Base-by-base conservation (phyloP, 352 stramenopile genomes). In the Pythium chondricola region DNA sequence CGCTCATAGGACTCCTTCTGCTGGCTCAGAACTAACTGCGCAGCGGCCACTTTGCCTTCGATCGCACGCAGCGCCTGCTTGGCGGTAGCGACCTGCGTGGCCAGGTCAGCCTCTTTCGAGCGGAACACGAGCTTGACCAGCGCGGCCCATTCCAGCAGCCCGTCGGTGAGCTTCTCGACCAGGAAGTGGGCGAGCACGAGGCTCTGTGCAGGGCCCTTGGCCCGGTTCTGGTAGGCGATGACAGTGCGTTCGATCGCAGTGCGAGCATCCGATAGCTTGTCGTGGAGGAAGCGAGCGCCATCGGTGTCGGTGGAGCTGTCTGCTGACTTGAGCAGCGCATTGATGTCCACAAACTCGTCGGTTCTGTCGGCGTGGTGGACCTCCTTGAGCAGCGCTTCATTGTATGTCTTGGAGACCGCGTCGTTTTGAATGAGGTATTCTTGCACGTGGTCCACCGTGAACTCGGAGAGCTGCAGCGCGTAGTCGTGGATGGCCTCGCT, bases 1-100 rank as follows among this genome's bases (percentile, higher is more conserved):
- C 58, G 71, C 38, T 90, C 71, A 36, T 74, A 86, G 3, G 73
- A 76, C 5, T 81, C 60, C 33, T 83, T 84, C 30, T 90, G 73
- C 37, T 85, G 73, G 1, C n/a, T 18, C 1, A 90, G 44, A 32
- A 88, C 63, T 35, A 88, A 71, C 26, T 83, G 64, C 1, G 71
- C 56, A 13, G 65, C 75, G 40, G 64, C 68, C 9, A 80, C 58
- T 56, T 87, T 87, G 17, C 67, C 63, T 56, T 90, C 78, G 14
- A 83, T 33, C 21, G 61, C 59, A 17, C 70, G 61, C 9, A 87
- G 57, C 7, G 50, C 54, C 47, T 87, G 73, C 52, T 78, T 73
- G 22, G 58, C 54, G 1, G 45, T 60, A 11, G 66, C 59, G 31
- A 88, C 63, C 27, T 72, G 53, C 22, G 44, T 61, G 30, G 66